These are phyloP conservation scores for Metroxylon sagu DNA, from an alignment of 176 grass and related monocot genomes.

Conservation along the genomic window DNA sequence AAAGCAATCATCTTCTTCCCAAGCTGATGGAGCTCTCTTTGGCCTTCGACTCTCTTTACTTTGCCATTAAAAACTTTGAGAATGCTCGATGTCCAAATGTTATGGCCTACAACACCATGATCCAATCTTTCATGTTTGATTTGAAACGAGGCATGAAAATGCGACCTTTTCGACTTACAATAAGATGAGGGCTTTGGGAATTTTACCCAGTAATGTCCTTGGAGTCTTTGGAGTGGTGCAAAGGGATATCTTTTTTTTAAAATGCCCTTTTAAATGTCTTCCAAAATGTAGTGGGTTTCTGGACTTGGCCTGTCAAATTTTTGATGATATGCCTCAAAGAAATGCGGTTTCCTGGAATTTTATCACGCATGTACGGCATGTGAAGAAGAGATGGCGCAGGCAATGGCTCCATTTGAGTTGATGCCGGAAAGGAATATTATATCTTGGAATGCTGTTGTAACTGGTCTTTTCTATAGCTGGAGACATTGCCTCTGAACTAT, in stretches of 20 bases:
- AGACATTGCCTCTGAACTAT: neutral
- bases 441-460: neutral
- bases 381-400: neutral
- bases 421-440: neutral
- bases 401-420: neutral
- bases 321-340: constrained; percentile 23
- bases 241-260: constrained; percentile 26
- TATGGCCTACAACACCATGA: constrained; percentile 32
- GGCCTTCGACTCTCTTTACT: constrained; percentile 2
- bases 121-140: constrained; percentile 19
- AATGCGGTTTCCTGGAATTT: neutral
- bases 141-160: neutral
- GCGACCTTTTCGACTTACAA: constrained; percentile 21
- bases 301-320: constrained; percentile 15
- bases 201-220: constrained; percentile 13
- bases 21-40: constrained; percentile 31
- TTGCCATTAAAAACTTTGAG: neutral
- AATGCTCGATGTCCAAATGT: constrained; percentile 2
- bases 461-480: neutral
- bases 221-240: constrained; percentile 10
- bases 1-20: constrained; percentile 17
- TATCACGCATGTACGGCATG: constrained; percentile 13
- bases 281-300: constrained; percentile 9
- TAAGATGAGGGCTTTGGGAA: constrained; percentile 15
- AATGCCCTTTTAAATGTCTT: constrained; percentile 39